Evolutionary conservation across 305 asterid species (phyloP).

Genomic region (Fraxinus velutina): DNA sequence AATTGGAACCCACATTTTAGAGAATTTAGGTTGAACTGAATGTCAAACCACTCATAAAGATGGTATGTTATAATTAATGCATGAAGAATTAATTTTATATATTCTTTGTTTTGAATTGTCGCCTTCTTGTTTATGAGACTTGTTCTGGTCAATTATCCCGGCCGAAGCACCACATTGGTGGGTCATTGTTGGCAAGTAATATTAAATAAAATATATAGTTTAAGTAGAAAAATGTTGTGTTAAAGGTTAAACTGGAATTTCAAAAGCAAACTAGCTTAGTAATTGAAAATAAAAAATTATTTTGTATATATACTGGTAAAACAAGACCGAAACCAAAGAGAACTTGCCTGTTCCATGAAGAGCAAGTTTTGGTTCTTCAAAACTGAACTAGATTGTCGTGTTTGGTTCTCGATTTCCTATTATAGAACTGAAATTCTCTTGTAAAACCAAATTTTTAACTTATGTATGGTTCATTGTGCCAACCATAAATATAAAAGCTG

Average conservation of each 20-base stretch:
- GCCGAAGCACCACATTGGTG: not conserved
- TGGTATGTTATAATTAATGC: not conserved
- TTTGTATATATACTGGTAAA: not conserved
- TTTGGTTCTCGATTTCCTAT: not conserved
- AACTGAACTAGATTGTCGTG: not conserved
- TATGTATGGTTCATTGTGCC: not conserved
- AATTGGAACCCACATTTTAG: not conserved
- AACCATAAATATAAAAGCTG: not conserved
- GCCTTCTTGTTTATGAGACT: not conserved
- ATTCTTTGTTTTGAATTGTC: not conserved
- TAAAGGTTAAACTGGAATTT: not conserved
- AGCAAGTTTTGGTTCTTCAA: not conserved
- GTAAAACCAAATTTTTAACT: not conserved
- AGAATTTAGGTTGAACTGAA: not conserved
- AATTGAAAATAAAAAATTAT: not conserved
- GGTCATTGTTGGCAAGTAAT: not conserved
- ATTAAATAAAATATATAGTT: not conserved
- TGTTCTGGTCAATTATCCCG: not conserved
- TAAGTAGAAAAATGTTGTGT: not conserved
- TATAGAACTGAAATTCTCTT: constrained; percentile 3
- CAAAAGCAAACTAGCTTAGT: not conserved
- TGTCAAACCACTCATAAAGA: not conserved
- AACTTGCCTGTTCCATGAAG: not conserved
- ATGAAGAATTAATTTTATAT: not conserved
- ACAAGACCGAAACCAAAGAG: not conserved